Evolutionary conservation across 2,329 filamentous ascomycete genomes (phyloP).

Genomic region (Fusarium mundagurra): DNA sequence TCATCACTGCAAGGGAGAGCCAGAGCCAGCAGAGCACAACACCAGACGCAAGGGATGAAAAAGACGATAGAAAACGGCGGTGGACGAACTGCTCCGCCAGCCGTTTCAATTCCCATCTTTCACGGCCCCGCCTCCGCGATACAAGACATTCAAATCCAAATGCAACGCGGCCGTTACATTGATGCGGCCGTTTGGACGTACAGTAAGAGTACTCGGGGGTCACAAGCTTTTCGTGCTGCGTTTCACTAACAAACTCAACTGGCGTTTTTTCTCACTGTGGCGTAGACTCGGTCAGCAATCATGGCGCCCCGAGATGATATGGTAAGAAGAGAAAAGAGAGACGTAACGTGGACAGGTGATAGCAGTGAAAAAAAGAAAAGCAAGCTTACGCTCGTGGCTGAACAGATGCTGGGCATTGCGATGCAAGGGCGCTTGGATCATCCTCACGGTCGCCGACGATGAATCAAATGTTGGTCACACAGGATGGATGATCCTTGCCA

Average conservation of each 20-base stretch:
- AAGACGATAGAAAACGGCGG: neutral
- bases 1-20: conserved; percentile 9
- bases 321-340: no score
- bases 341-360: neutral
- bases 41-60: conserved; percentile 5
- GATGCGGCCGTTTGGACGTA: neutral
- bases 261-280: neutral
- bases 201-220: neutral
- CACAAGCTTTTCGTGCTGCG: neutral
- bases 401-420: neutral
- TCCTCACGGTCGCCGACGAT: neutral
- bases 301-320: neutral
- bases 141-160: neutral
- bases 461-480: neutral
- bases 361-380: neutral
- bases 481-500: conserved; percentile 19
- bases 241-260: neutral
- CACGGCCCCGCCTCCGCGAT: neutral
- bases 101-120: neutral
- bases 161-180: neutral
- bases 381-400: neutral
- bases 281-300: neutral
- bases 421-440: conserved; percentile 23
- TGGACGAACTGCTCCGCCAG: neutral
- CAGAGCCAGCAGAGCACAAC: neutral